A percentile compares a stretch with the other conserved stretches of the same genome.
These are phyloP conservation scores for Chamaecyparis obtusa DNA, from an alignment of 75 land plant species.

Conservation along the genomic window DNA sequence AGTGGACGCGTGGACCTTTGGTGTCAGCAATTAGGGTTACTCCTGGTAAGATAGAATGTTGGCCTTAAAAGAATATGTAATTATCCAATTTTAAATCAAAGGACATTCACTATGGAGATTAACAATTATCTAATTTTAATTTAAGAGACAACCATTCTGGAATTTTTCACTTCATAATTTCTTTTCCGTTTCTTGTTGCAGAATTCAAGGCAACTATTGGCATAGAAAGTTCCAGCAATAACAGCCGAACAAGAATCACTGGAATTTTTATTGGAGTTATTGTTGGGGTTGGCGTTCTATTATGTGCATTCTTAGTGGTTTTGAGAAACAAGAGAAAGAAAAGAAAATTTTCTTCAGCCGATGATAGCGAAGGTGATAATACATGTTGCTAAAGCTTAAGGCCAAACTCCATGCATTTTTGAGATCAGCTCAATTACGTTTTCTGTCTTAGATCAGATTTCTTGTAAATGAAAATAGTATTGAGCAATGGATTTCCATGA, in stretches of 20 bases:
- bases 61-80: background rate
- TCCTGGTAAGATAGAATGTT: slow-evolving; percentile 11
- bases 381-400: background rate
- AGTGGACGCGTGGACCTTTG: slow-evolving; percentile 16
- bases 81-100: background rate
- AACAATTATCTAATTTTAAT: background rate
- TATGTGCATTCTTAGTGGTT: background rate
- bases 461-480: background rate
- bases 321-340: background rate
- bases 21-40: slow-evolving; percentile 18
- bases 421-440: background rate
- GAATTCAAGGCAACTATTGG: background rate
- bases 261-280: background rate
- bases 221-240: background rate
- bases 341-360: background rate
- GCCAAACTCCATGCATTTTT: background rate
- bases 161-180: background rate
- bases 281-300: background rate
- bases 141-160: background rate
- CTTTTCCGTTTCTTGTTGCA: background rate
- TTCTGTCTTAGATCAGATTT: background rate
- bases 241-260: background rate
- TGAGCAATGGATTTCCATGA: background rate
- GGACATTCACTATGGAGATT: background rate
- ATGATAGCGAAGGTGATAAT: background rate